A percentile compares a stretch with the other conserved stretches of the same genome.
phyloP scores from a whole-genome alignment of 371 early-diverging fungal genomes.

The Chytridiales sp. region DNA sequence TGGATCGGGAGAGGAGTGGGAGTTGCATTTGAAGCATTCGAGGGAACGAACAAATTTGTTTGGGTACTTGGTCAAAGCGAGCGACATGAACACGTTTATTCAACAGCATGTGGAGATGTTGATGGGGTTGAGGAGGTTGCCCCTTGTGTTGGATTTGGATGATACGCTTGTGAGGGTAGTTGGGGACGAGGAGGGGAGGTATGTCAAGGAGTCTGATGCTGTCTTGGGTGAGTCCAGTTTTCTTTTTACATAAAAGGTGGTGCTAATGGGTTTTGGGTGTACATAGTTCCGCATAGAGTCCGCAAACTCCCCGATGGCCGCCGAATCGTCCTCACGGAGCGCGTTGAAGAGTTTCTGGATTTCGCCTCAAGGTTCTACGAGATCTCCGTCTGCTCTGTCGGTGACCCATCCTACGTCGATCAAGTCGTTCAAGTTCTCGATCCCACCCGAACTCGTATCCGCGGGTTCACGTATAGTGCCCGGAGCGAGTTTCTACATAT shows the following conservation, averaged over 20 bases:
- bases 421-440: slow-evolving; percentile 70
- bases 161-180: slow-evolving; percentile 76
- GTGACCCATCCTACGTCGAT: slow-evolving; percentile 77
- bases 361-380: slow-evolving; percentile 71
- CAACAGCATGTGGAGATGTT: slow-evolving; percentile 45
- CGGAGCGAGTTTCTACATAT: slow-evolving; percentile 68
- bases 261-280: slow-evolving; percentile 1
- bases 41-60: slow-evolving; percentile 63
- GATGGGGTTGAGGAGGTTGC: slow-evolving; percentile 54
- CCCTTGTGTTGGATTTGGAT: slow-evolving; percentile 76
- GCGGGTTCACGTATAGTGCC: slow-evolving; percentile 71
- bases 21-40: slow-evolving; percentile 70
- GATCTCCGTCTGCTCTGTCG: slow-evolving; percentile 75
- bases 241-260: background rate
- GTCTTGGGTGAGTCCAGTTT: slow-evolving; percentile 31
- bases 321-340: slow-evolving; percentile 65
- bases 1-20: slow-evolving; percentile 53
- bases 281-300: slow-evolving; percentile 61
- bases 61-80: slow-evolving; percentile 65
- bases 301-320: slow-evolving; percentile 62
- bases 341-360: slow-evolving; percentile 73
- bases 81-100: slow-evolving; percentile 56
- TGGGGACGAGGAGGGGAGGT: slow-evolving; percentile 63
- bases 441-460: slow-evolving; percentile 57
- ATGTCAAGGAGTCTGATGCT: slow-evolving; percentile 64